phyloP scores from a whole-genome alignment of 176 grass and related monocot species.

The Panicum miliaceum region DNA sequence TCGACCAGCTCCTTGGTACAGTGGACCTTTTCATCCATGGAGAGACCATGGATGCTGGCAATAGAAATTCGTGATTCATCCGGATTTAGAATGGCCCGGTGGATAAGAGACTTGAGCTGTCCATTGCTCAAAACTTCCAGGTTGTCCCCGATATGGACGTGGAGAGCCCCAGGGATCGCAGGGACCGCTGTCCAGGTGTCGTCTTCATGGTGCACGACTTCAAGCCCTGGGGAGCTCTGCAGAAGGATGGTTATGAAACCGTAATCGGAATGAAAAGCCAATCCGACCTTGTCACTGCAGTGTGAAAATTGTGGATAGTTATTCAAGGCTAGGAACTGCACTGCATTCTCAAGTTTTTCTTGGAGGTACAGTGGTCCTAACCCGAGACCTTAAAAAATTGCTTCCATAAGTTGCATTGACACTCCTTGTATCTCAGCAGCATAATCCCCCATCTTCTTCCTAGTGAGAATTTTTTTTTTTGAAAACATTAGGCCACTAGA shows the following conservation, averaged over 20 bases:
- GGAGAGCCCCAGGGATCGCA: conserved; percentile 20
- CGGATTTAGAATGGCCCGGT: conserved; percentile 56
- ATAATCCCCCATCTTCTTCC: conserved; percentile 68
- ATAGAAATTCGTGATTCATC: conserved; percentile 51
- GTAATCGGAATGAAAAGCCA: conserved; percentile 64
- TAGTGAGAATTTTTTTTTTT: not conserved
- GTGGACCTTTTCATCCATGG: conserved; percentile 60
- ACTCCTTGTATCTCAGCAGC: conserved; percentile 41
- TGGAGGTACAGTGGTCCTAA: conserved; percentile 41
- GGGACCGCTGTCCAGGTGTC: conserved; percentile 52
- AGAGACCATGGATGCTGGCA: conserved; percentile 73
- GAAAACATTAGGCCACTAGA: not conserved
- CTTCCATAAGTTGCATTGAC: conserved; percentile 50
- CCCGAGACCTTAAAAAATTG: conserved; percentile 68
- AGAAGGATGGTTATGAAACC: conserved; percentile 78
- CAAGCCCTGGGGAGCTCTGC: conserved; percentile 61
- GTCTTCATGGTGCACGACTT: conserved; percentile 49
- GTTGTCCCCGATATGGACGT: conserved; percentile 69
- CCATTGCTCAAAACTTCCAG: conserved; percentile 82
- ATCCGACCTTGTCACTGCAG: conserved; percentile 26
- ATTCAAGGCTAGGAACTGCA: conserved; percentile 70
- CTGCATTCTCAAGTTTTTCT: conserved; percentile 55
- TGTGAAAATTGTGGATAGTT: conserved; percentile 42
- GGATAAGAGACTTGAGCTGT: conserved; percentile 60
- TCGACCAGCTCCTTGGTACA: conserved; percentile 56